These are phyloP conservation scores for Phytophthora niederhauseri DNA, from an alignment of 352 stramenopile species.

Conservation along the genomic window DNA sequence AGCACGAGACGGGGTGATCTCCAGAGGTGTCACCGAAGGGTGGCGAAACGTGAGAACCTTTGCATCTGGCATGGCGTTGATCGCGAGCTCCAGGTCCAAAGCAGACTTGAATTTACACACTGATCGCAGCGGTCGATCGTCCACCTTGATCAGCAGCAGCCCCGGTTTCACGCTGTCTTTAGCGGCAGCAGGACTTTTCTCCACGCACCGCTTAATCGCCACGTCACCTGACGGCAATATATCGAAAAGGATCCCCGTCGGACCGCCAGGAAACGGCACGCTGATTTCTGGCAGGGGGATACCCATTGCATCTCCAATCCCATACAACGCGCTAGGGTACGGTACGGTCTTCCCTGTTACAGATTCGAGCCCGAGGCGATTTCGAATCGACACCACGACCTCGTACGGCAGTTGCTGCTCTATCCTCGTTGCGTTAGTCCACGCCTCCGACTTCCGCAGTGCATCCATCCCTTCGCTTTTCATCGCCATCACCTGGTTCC, in stretches of 20 bases:
- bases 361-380: constrained; percentile 64
- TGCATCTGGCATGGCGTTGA: constrained; percentile 55
- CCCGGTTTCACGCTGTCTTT: constrained; percentile 77
- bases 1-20: constrained; percentile 58
- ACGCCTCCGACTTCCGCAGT: constrained; percentile 67
- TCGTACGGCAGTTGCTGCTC: constrained; percentile 81
- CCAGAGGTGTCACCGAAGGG: constrained; percentile 54
- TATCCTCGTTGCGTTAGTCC: constrained; percentile 55
- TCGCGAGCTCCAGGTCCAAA: constrained; percentile 54
- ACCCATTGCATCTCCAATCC: constrained; percentile 72
- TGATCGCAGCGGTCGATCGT: constrained; percentile 62
- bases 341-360: constrained; percentile 42
- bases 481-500: constrained; percentile 65
- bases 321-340: constrained; percentile 63
- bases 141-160: constrained; percentile 72
- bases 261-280: constrained; percentile 66
- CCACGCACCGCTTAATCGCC: constrained; percentile 43
- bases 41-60: constrained; percentile 86
- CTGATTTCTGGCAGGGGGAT: constrained; percentile 87
- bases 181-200: constrained; percentile 63
- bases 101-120: constrained; percentile 57
- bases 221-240: constrained; percentile 48
- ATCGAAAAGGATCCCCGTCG: constrained; percentile 69
- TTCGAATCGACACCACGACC: constrained; percentile 77
- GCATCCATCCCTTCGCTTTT: constrained; percentile 71